phyloP scores from a whole-genome alignment of 441 rosid species.

The Pelargonium australe region DNA sequence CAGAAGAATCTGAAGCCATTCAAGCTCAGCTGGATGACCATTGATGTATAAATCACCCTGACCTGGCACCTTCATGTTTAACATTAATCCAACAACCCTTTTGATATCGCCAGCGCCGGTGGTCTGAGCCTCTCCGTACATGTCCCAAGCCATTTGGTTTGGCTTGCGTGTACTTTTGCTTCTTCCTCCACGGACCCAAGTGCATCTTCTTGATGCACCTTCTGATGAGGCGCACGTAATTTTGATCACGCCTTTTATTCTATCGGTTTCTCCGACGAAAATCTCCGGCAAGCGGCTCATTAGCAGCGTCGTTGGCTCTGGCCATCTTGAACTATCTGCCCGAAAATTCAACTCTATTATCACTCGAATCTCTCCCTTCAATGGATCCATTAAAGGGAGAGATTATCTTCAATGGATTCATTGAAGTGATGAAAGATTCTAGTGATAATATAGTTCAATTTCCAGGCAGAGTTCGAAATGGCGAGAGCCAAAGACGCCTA shows the following conservation, averaged over 20 bases:
- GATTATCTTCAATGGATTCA: too few species aligned
- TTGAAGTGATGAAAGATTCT: conserved; percentile 50
- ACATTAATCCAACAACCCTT: not conserved
- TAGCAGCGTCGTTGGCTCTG: conserved; percentile 48
- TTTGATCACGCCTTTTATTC: too few species aligned
- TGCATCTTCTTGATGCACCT: conserved; percentile 79
- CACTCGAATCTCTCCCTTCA: conserved; percentile 49
- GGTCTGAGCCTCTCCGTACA: conserved; percentile 3
- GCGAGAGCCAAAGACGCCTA: conserved; percentile 61
- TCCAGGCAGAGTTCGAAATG: conserved; percentile 74
- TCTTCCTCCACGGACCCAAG: conserved; percentile 88
- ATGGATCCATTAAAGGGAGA: too few species aligned
- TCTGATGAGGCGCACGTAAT: conserved; percentile 56
- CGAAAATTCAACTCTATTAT: conserved; percentile 67
- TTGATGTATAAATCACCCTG: too few species aligned
- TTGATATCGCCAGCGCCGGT: not conserved
- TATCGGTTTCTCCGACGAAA: too few species aligned
- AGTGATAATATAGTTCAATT: conserved; percentile 64
- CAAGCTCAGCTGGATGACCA: too few species aligned
- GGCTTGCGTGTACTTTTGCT: conserved; percentile 77
- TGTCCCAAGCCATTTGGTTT: conserved; percentile 72
- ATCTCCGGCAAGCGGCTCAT: conserved; percentile 47
- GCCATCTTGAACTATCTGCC: conserved; percentile 80
- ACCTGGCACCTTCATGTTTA: too few species aligned
- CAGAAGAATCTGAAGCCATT: too few species aligned